Percentiles rank a stretch among this genome's conserved stretches.
Evolutionary conservation across 176 grass and related monocot species (phyloP).

Genomic region (Alopecurus myosuroides): DNA sequence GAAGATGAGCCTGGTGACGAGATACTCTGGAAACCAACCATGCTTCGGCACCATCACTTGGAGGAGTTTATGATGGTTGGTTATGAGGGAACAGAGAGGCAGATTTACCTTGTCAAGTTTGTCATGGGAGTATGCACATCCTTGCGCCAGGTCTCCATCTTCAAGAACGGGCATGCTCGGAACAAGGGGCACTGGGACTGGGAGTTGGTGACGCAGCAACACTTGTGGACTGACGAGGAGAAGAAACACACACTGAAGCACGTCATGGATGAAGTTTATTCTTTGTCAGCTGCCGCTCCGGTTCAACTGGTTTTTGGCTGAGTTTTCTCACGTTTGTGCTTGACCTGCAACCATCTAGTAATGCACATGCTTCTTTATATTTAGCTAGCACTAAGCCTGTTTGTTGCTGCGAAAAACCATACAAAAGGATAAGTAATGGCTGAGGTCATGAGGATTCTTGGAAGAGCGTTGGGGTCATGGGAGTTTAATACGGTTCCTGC

Average conservation of each 20-base stretch:
- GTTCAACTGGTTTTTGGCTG: too few relatives aligned
- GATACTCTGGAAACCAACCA: too few relatives aligned
- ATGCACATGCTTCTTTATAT: too few relatives aligned
- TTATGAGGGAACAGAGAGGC: conserved; percentile 1
- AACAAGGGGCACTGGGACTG: background rate
- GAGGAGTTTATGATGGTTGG: conserved; percentile 4
- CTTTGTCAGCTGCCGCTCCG: background rate
- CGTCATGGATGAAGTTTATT: background rate
- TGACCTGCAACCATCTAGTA: background rate
- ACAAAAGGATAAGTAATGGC: too few relatives aligned
- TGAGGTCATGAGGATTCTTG: too few relatives aligned
- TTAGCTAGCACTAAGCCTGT: too few relatives aligned
- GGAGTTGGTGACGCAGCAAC: background rate
- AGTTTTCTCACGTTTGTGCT: too few relatives aligned
- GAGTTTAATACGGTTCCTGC: too few relatives aligned
- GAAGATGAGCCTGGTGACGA: too few relatives aligned
- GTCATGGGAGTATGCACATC: background rate
- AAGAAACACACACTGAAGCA: background rate
- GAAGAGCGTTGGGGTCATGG: too few relatives aligned
- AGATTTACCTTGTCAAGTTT: conserved; percentile 14
- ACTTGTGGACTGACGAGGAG: background rate
- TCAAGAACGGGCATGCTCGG: background rate
- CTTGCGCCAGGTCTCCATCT: background rate
- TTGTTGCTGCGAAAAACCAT: too few relatives aligned
- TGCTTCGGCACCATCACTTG: background rate